Base-by-base conservation (phyloP, 2,329 filamentous ascomycete genomes). In the Penicillium fuscoglaucum region DNA sequence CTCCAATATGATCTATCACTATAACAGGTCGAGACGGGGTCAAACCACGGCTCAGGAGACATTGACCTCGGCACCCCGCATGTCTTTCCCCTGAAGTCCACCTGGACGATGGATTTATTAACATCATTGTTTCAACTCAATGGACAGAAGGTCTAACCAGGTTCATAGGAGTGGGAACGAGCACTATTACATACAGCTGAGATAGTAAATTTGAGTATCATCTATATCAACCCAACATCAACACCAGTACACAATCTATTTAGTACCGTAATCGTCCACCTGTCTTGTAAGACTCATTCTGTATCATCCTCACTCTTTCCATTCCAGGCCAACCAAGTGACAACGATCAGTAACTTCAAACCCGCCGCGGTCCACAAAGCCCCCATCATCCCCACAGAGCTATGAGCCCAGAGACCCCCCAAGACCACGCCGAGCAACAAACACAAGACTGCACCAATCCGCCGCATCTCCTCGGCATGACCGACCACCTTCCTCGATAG, bases 321-420 rank as follows among this genome's bases (percentile, higher is more conserved):
- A 4, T 81, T 84, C 87, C 87, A 90, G 1, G 83, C 63, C 17
- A 84, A 73, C 87, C 87, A 90, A 0, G 82, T 75, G 2, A 83
- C 24, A 0, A 85, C 78, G 59, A 88, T 84, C 2, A 74, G 40
- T 1, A 82, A 65, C 74, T 90, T 90, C 47, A 89, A 66, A 0
- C 65, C 72, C 0, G 83, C 80, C 0, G 84, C 85, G n/a, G 82
- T 78, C 86, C 86, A 89, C 58, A 89, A 66, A 1, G 84, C 82
- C 2, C 81, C 82, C 40, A 78, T 74, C 41, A 87, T 69, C 0
- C 83, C 83, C 35, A 80, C 70, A 12, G 69, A 65, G 60, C 79
- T 85, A 58, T 81, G 80, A 24, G 83, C 82, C 71, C 80, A 84
- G 26, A 82, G 63, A 0, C 84, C 84, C 1, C 84, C 84, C 7